Conservation (phyloP, 2,329 filamentous ascomycete species). For the Nigrograna mackinnonii region DNA sequence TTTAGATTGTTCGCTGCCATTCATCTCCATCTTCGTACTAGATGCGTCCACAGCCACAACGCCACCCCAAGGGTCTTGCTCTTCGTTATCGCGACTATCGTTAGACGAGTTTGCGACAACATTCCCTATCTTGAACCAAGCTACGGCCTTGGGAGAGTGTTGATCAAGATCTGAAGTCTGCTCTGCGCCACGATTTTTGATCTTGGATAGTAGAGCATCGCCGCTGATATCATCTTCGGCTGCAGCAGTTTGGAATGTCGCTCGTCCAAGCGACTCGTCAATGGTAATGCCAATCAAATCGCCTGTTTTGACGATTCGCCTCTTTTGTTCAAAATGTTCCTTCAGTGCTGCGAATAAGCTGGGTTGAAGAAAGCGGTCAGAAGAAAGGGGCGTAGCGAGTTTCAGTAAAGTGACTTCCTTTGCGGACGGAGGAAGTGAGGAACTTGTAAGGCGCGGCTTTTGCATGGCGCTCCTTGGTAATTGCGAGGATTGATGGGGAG, state of each 20-base stretch:
- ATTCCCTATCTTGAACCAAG: slow-evolving; percentile 91
- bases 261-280: slow-evolving; percentile 80
- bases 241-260: slow-evolving; percentile 72
- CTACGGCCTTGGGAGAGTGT: slow-evolving; percentile 56
- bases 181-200: slow-evolving; percentile 38
- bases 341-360: slow-evolving; percentile 86
- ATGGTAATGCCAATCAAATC: slow-evolving; percentile 89
- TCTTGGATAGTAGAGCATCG: slow-evolving; percentile 57
- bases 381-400: slow-evolving; percentile 85
- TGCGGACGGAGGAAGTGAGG: slow-evolving; percentile 62
- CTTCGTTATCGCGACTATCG: slow-evolving; percentile 62
- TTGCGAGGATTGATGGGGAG: slow-evolving; percentile 49
- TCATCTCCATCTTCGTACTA: slow-evolving; percentile 87
- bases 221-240: slow-evolving; percentile 70
- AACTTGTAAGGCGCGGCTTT: slow-evolving; percentile 47
- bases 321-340: slow-evolving; percentile 81
- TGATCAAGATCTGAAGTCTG: slow-evolving; percentile 13
- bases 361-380: slow-evolving; percentile 81
- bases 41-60: slow-evolving; percentile 84
- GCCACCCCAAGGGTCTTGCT: slow-evolving; percentile 79
- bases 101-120: slow-evolving; percentile 56
- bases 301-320: slow-evolving; percentile 80
- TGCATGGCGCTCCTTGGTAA: slow-evolving; percentile 38
- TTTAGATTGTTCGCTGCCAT: slow-evolving; percentile 81
- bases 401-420: slow-evolving; percentile 87